Percentiles rank a stretch among this genome's conserved stretches.
Evolutionary conservation across 2,329 filamentous ascomycete species (phyloP).

Genomic region (Epichloe typhina): DNA sequence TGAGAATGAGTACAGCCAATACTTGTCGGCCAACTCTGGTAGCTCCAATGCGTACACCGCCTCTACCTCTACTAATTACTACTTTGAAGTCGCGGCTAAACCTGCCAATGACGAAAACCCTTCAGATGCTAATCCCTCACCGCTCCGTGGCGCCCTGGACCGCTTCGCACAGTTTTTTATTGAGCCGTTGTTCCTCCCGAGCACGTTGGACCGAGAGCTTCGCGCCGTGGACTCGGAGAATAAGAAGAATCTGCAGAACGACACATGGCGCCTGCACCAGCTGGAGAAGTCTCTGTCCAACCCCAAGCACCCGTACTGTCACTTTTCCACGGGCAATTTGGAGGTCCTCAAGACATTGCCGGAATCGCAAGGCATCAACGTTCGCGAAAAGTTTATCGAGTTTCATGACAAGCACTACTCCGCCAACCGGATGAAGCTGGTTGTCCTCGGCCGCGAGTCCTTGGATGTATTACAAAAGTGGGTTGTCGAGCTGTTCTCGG

Average conservation of each 20-base stretch:
- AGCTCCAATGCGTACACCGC: constrained; percentile 93
- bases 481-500: constrained; percentile 72
- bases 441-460: constrained; percentile 68
- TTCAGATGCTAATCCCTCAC: constrained; percentile 42
- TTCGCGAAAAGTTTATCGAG: constrained; percentile 81
- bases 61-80: constrained; percentile 91
- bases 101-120: constrained; percentile 47
- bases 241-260: constrained; percentile 92
- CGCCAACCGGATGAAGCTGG: constrained; percentile 86
- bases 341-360: constrained; percentile 76
- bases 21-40: constrained; percentile 79
- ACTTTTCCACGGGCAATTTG: constrained; percentile 84
- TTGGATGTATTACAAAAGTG: constrained; percentile 73
- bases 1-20: constrained; percentile 93
- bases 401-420: constrained; percentile 87
- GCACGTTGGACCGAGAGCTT: constrained; percentile 75
- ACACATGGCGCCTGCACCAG: constrained; percentile 78
- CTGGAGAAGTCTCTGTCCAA: constrained; percentile 82
- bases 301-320: constrained; percentile 73
- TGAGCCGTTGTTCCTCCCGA: constrained; percentile 71
- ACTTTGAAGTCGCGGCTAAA: constrained; percentile 85
- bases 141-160: constrained; percentile 69
- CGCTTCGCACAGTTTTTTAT: constrained; percentile 93
- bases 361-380: constrained; percentile 65
- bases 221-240: constrained; percentile 89